A percentile compares a stretch with the other conserved stretches of the same genome.
phyloP scores from a whole-genome alignment of 129 eudicot species.

The Ambrosia artemisiifolia region DNA sequence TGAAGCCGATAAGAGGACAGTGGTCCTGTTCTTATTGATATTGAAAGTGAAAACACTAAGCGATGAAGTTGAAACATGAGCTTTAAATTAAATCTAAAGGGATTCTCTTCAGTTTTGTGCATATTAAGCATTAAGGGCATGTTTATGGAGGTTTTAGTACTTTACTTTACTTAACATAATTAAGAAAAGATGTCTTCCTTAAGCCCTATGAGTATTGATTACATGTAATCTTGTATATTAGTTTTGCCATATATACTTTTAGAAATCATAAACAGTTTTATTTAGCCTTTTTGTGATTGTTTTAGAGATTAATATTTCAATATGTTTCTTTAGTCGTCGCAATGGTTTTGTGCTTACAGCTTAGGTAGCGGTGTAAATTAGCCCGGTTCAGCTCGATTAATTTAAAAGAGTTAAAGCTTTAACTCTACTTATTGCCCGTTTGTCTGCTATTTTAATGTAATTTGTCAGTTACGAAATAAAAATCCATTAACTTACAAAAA shows the following conservation, averaged over 20 bases:
- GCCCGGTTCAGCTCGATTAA: no score
- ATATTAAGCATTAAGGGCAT: background rate
- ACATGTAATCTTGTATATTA: constrained; percentile 30
- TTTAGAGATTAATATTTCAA: background rate
- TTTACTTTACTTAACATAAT: constrained; percentile 7
- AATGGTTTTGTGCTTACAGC: no score
- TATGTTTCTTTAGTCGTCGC: no score
- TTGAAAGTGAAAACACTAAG: constrained; percentile 4
- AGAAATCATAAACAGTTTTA: background rate
- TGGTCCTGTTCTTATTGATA: constrained; percentile 12
- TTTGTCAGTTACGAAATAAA: no score
- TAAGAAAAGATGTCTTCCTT: background rate
- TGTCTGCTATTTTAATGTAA: no score
- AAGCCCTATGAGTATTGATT: background rate
- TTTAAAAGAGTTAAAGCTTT: no score
- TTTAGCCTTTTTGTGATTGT: background rate
- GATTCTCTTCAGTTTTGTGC: constrained; percentile 11
- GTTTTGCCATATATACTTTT: constrained; percentile 24
- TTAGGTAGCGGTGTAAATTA: no score
- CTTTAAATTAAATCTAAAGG: constrained; percentile 14
- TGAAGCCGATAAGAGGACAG: constrained; percentile 13
- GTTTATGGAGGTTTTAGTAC: background rate
- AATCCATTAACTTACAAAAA: no score
- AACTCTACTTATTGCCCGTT: no score
- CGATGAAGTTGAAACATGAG: constrained; percentile 6